A percentile compares a stretch with the other conserved stretches of the same genome.
phyloP scores from a whole-genome alignment of 805 yeast genomes.

The Kodamaea kaohsiungensis region DNA sequence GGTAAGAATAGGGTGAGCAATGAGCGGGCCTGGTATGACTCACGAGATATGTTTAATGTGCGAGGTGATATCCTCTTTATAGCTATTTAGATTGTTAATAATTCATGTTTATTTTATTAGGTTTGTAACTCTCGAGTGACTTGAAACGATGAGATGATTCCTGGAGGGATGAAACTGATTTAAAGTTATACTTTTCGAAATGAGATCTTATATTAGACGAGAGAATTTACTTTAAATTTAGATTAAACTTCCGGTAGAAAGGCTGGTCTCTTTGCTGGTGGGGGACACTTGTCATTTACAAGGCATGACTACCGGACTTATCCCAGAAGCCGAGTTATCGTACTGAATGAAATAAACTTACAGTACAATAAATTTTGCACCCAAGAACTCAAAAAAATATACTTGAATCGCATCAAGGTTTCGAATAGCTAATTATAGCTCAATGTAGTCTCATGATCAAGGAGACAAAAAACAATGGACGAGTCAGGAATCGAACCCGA shows the following conservation, averaged over 20 bases:
- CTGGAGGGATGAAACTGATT: background rate
- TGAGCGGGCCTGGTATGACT: background rate
- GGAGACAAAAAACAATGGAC: conserved; percentile 47
- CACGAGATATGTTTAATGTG: conserved; percentile 2
- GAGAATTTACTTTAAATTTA: too few relatives aligned
- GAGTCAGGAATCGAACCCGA: conserved; percentile 78
- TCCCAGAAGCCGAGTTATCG: too few relatives aligned
- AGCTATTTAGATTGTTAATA: background rate
- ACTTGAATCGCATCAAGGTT: background rate
- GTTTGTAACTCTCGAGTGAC: background rate
- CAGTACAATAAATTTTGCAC: too few relatives aligned
- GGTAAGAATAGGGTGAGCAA: conserved; percentile 24
- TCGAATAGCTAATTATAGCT: too few relatives aligned
- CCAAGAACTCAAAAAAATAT: too few relatives aligned
- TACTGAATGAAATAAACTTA: too few relatives aligned
- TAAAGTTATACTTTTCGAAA: background rate
- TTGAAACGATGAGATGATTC: too few relatives aligned
- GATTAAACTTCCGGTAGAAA: too few relatives aligned
- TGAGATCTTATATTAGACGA: too few relatives aligned
- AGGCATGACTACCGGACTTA: too few relatives aligned
- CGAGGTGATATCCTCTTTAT: background rate
- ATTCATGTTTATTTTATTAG: background rate
- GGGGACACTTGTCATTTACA: too few relatives aligned
- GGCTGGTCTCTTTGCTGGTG: too few relatives aligned
- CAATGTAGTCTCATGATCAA: background rate